Evolutionary conservation across 1,284 basidiomycete genomes (phyloP).

Genomic region (Bjerkandera adusta): DNA sequence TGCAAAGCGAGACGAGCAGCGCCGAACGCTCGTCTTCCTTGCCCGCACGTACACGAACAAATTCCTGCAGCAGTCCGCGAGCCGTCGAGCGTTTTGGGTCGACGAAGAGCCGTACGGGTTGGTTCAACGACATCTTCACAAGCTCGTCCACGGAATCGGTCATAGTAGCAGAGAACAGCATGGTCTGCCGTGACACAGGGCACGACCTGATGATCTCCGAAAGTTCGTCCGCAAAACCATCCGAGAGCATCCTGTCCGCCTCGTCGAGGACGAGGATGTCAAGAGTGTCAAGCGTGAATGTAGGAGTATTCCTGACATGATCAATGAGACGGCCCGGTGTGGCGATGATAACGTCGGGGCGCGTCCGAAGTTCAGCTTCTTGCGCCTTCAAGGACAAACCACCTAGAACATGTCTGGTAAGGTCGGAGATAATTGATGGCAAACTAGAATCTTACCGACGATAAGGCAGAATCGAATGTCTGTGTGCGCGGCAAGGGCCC

Average conservation of each 20-base stretch:
- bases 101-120: slow-evolving; percentile 92
- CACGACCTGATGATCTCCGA: slow-evolving; percentile 91
- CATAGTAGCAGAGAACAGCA: slow-evolving; percentile 99
- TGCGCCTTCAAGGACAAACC: slow-evolving; percentile 92
- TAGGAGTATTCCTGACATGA: slow-evolving; percentile 93
- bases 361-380: slow-evolving; percentile 78
- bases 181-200: slow-evolving; percentile 89
- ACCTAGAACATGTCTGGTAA: slow-evolving; percentile 42
- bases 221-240: slow-evolving; percentile 96
- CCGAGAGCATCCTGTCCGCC: slow-evolving; percentile 97
- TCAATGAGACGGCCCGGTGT: slow-evolving; percentile 97
- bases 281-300: slow-evolving; percentile 90
- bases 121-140: slow-evolving; percentile 87
- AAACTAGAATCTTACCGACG: slow-evolving; percentile 62
- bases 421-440: slow-evolving; percentile 8
- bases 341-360: slow-evolving; percentile 92
- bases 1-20: slow-evolving; percentile 82
- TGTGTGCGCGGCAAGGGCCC: slow-evolving; percentile 81
- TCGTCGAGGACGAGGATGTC: slow-evolving; percentile 96
- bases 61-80: slow-evolving; percentile 91
- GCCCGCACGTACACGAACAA: slow-evolving; percentile 82
- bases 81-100: slow-evolving; percentile 92
- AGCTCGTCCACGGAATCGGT: slow-evolving; percentile 95
- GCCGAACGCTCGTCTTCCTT: slow-evolving; percentile 83
- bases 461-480: slow-evolving; percentile 88